Evolutionary conservation across 2,329 filamentous ascomycete genomes (phyloP), one percentile per base, ranked within the genome.

Genomic region (Phaeomoniella chlamydospora): DNA sequence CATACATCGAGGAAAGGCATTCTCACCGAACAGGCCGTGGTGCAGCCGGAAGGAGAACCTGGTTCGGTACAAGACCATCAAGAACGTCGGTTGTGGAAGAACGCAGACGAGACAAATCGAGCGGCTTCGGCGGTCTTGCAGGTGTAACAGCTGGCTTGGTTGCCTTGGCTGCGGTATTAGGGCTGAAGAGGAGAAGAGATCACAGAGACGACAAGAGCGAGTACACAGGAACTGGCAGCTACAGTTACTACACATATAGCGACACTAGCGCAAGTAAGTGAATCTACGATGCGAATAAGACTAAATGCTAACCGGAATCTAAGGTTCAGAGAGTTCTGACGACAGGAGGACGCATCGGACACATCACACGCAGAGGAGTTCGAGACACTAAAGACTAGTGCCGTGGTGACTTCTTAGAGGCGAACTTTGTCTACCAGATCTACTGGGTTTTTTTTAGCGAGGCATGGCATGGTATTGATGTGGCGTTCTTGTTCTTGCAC

Each of bases 91-190:
- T 26, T 26, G 22, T 26, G 49, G 18, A 50, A 51, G 15, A 41
- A 42, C 31, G 42, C 45, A 18, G 52, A 58, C 37, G 56, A 57
- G 46, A 59, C 55, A 37, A 56, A 18, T 43, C 41, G 15, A 40
- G 52, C 31, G 53, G 53, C 31, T 48, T 58, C 39, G 54, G 57
- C n/a, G 54, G 52, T 26, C 49, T 54, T 41, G 59, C 53, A 6
- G 59, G 53, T 19, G 49, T 65, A 30, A 60, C 55, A n/a, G 57
- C 60, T 15, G 46, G 59, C 10, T 41, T 65, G 33, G 61, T 58
- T 34, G 58, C 56, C 9, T 43, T 67, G 39, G 62, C 62, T 9
- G 44, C 65, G 13, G 57, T 61, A 31, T 46, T 67, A 31, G 64
- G 64, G 4, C 38, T 67, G 46, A 62, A 56, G 51, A 55, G 61